These are phyloP conservation scores for Ogataea henricii DNA, from an alignment of 805 yeast genomes.

Conservation along the genomic window DNA sequence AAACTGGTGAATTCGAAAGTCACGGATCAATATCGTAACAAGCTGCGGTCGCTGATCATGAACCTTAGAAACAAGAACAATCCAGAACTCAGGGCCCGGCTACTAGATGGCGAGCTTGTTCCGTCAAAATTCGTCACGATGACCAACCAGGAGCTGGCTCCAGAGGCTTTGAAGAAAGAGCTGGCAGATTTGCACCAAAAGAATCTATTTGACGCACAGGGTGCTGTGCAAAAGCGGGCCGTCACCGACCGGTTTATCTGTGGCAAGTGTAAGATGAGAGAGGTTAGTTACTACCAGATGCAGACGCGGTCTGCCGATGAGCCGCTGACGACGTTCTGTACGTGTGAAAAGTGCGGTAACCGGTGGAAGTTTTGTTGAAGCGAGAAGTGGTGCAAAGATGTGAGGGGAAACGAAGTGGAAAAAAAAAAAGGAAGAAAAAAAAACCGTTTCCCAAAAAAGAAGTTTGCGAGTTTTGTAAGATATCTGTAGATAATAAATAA, in stretches of 20 bases:
- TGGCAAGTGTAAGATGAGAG: slow-evolving; percentile 96
- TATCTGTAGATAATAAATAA: slow-evolving; percentile 2
- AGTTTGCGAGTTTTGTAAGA: not conserved
- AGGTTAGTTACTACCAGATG: slow-evolving; percentile 95
- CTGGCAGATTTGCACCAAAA: slow-evolving; percentile 82
- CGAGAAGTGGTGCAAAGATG: not conserved
- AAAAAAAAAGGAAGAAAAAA: no score
- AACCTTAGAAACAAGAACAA: slow-evolving; percentile 88
- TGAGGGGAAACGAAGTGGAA: not conserved
- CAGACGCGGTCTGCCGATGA: slow-evolving; percentile 99
- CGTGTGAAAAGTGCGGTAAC: slow-evolving; percentile 96
- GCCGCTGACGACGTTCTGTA: slow-evolving; percentile 96
- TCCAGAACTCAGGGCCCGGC: slow-evolving; percentile 74
- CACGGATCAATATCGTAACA: slow-evolving; percentile 69
- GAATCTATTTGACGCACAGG: slow-evolving; percentile 94
- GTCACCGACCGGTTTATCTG: slow-evolving; percentile 96
- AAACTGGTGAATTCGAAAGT: slow-evolving; percentile 58
- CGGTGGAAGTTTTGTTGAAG: slow-evolving; percentile 91
- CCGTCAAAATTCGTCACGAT: slow-evolving; percentile 71
- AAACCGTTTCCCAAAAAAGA: not conserved
- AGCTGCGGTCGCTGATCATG: slow-evolving; percentile 82
- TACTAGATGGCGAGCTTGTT: slow-evolving; percentile 65
- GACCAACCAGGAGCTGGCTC: slow-evolving; percentile 95
- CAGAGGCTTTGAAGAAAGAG: slow-evolving; percentile 83
- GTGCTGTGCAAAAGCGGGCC: slow-evolving; percentile 94